A percentile compares a stretch with the other conserved stretches of the same genome.
phyloP scores from a whole-genome alignment of 305 asterid species.

The Salvia sclarea region DNA sequence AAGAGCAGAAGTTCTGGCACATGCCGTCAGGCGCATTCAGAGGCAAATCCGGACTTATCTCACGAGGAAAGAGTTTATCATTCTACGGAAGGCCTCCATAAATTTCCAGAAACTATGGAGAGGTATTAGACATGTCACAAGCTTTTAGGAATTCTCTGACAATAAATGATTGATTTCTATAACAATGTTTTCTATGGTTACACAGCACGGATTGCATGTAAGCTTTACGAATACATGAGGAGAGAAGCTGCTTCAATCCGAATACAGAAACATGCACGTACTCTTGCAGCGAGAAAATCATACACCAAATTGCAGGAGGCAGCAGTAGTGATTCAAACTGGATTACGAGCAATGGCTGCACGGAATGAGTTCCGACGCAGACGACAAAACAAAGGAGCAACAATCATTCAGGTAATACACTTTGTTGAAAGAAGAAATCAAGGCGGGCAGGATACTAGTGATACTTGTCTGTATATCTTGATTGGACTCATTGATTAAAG shows the following conservation, averaged over 20 bases:
- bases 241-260: conserved; percentile 89
- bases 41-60: conserved; percentile 84
- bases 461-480: not conserved
- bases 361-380: conserved; percentile 72
- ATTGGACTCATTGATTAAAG: conserved; percentile 4
- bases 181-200: conserved; percentile 20
- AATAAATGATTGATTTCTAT: conserved; percentile 1
- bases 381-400: conserved; percentile 81
- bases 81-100: conserved; percentile 69
- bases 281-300: conserved; percentile 66
- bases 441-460: not conserved
- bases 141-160: not conserved
- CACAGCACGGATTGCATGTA: conserved; percentile 80
- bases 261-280: conserved; percentile 80
- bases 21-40: conserved; percentile 77
- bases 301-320: conserved; percentile 66
- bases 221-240: conserved; percentile 69
- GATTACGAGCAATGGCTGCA: conserved; percentile 83
- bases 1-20: conserved; percentile 85
- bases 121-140: conserved; percentile 53
- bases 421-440: conserved; percentile 3
- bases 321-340: conserved; percentile 77
- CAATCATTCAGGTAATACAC: conserved; percentile 63
- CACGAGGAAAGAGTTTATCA: conserved; percentile 69
- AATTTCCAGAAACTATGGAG: conserved; percentile 76